phyloP scores from a whole-genome alignment of 805 yeast genomes.

The Candida anglica region DNA sequence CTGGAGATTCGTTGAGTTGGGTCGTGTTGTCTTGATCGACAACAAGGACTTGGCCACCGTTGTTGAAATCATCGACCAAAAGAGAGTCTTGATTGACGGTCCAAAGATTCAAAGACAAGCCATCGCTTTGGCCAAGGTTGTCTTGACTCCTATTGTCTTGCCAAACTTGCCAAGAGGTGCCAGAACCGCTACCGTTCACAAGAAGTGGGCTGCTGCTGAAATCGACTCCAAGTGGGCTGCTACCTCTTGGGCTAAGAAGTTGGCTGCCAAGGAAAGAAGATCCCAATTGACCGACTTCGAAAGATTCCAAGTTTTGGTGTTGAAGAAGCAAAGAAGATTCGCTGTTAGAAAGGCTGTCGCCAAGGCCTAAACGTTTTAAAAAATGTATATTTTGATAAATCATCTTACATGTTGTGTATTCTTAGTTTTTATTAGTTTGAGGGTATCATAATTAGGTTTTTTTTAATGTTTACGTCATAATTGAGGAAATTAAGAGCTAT shows the following conservation, averaged over 20 bases:
- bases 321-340: conserved; percentile 95
- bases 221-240: conserved; percentile 87
- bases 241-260: conserved; percentile 97
- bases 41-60: conserved; percentile 92
- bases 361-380: conserved; percentile 65
- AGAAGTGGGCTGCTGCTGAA: conserved; percentile 92
- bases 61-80: conserved; percentile 98
- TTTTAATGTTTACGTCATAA: conserved; percentile 27
- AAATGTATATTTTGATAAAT: conserved; percentile 11
- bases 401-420: conserved; percentile 20
- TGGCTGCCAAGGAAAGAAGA: conserved; percentile 93
- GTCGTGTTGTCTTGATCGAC: conserved; percentile 91
- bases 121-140: conserved; percentile 78
- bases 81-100: conserved; percentile 97
- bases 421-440: conserved; percentile 21
- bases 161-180: conserved; percentile 91
- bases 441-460: conserved; percentile 23
- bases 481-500: too few species aligned
- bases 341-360: conserved; percentile 95
- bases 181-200: conserved; percentile 76
- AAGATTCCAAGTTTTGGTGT: conserved; percentile 98
- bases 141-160: conserved; percentile 88
- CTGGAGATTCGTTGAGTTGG: conserved; percentile 99
- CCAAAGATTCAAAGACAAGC: conserved; percentile 96
- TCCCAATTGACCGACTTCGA: conserved; percentile 92